These are phyloP conservation scores for Westerdykella sp. DNA, from an alignment of 2,329 filamentous ascomycete genomes.

Conservation along the genomic window DNA sequence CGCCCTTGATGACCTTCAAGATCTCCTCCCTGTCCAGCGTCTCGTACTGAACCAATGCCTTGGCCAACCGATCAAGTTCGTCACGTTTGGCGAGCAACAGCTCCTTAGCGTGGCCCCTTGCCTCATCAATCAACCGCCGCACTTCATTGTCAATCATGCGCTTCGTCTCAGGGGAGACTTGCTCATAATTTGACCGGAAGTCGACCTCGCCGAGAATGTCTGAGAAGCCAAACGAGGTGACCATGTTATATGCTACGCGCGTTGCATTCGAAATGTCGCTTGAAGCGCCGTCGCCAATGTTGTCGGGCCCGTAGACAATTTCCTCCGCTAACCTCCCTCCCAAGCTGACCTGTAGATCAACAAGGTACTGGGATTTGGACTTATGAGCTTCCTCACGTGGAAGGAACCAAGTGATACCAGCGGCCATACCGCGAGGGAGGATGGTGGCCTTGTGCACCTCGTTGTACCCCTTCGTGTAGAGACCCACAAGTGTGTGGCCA, in stretches of 20 bases:
- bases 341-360: conserved; percentile 71
- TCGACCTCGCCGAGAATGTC: conserved; percentile 83
- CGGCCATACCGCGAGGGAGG: conserved; percentile 76
- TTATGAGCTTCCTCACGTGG: conserved; percentile 81
- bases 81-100: conserved; percentile 69
- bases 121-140: conserved; percentile 74
- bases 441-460: conserved; percentile 97
- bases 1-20: conserved; percentile 79
- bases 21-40: conserved; percentile 86
- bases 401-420: conserved; percentile 82
- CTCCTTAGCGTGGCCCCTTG: conserved; percentile 63
- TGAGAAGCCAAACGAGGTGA: conserved; percentile 87
- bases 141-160: conserved; percentile 84
- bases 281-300: conserved; percentile 83
- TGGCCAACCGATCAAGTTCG: conserved; percentile 80
- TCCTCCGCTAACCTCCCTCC: conserved; percentile 89
- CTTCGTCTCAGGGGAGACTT: conserved; percentile 79
- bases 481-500: conserved; percentile 83
- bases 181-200: conserved; percentile 71
- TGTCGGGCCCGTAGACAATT: conserved; percentile 83
- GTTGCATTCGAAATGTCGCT: conserved; percentile 79
- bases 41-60: conserved; percentile 90
- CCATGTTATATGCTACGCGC: conserved; percentile 74
- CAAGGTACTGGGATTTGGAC: conserved; percentile 77
- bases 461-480: conserved; percentile 69